Conservation (phyloP, 192 early-diverging fungal species). For the Pecoramyces ruminantium region DNA sequence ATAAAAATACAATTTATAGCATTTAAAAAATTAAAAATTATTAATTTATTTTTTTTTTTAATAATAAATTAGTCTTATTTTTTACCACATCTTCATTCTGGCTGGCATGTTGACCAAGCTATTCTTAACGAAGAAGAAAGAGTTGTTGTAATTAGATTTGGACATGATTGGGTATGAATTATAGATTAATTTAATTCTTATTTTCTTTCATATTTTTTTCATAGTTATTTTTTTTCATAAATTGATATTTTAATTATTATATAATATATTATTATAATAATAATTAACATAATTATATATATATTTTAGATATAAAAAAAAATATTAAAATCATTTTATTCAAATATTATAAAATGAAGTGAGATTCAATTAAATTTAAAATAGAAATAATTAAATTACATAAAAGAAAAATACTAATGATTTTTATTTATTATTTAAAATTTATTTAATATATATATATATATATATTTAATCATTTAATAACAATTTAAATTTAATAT, state of each 20-base stretch:
- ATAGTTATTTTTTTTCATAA: too few relatives aligned
- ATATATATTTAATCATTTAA: too few relatives aligned
- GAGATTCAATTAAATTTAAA: not conserved
- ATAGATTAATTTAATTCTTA: not conserved
- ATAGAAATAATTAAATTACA: not conserved
- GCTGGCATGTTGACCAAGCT: conserved; percentile 98
- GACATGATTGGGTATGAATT: conserved; percentile 66
- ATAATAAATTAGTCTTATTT: not conserved
- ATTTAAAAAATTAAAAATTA: too few relatives aligned
- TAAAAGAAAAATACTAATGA: too few relatives aligned
- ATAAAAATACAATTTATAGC: too few relatives aligned
- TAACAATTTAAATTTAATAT: too few relatives aligned
- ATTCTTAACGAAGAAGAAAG: conserved; percentile 95
- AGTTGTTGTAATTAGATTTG: conserved; percentile 92
- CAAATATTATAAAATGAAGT: not conserved
- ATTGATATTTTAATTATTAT: too few relatives aligned
- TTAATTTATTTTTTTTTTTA: too few relatives aligned
- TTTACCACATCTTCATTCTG: conserved; percentile 4
- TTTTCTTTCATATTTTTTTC: not conserved
- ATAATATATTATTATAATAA: not conserved
- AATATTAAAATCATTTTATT: not conserved
- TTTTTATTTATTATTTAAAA: too few relatives aligned
- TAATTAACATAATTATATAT: not conserved
- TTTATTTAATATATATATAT: too few relatives aligned
- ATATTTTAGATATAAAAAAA: not conserved